A percentile compares a stretch with the other conserved stretches of the same genome.
These are phyloP conservation scores for Dendrobium huoshanense DNA, from an alignment of 106 monocot genomes.

Conservation along the genomic window DNA sequence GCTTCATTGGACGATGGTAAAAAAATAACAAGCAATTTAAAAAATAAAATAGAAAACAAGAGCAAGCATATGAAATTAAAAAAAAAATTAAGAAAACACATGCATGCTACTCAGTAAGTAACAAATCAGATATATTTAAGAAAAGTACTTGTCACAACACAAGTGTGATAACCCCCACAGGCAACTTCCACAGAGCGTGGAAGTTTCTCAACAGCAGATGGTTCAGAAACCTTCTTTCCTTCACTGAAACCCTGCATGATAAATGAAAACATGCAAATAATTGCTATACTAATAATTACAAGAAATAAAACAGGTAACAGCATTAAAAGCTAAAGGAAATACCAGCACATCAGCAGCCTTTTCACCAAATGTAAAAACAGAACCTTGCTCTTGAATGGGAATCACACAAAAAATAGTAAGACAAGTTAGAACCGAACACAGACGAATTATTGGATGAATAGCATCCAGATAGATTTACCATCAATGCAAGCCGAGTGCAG, in stretches of 20 bases:
- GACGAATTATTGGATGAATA: not conserved
- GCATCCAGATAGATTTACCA: conserved; percentile 41
- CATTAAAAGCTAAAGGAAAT: conserved; percentile 2
- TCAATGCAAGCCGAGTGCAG: conserved; percentile 87
- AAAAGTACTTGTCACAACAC: conserved; percentile 67
- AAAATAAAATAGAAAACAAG: not conserved
- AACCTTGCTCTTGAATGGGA: conserved; percentile 57
- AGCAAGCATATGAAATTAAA: not conserved
- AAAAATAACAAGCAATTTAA: too few relatives aligned
- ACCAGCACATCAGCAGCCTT: conserved; percentile 51
- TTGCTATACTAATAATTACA: not conserved
- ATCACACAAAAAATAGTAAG: conserved; percentile 3
- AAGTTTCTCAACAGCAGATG: conserved; percentile 45
- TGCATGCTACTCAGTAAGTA: not conserved
- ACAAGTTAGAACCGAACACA: not conserved
- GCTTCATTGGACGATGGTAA: too few relatives aligned
- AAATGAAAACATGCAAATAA: not conserved
- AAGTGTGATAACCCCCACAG: conserved; percentile 99
- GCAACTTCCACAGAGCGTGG: conserved; percentile 75
- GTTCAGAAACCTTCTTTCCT: conserved; percentile 45
- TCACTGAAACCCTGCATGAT: conserved; percentile 55
- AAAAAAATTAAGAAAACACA: not conserved
- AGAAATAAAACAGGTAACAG: not conserved
- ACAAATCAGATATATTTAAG: not conserved
- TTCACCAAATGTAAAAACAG: conserved; percentile 82